phyloP scores from a whole-genome alignment of 2,329 filamentous ascomycete species.

The Phialemoniopsis sp. region DNA sequence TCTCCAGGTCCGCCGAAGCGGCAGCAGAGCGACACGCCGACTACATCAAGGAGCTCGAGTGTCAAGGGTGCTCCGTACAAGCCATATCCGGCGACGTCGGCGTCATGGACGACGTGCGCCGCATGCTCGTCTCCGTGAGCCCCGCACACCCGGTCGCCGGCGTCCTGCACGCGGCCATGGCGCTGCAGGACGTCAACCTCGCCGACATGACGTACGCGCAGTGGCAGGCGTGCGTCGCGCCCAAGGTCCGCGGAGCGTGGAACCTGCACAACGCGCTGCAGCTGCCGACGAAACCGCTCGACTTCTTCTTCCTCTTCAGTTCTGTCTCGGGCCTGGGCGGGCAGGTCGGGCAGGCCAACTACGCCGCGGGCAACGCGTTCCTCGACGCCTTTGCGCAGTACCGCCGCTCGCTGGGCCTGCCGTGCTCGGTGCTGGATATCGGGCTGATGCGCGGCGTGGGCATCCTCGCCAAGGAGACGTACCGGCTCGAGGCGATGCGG shows the following conservation, averaged over 20 bases:
- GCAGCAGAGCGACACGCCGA: constrained; percentile 7
- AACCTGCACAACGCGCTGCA: constrained; percentile 28
- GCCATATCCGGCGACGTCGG: constrained; percentile 12
- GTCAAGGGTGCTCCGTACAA: constrained; percentile 12
- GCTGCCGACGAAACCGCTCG: neutral
- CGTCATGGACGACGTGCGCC: constrained; percentile 7
- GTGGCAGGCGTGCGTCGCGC: constrained; percentile 27
- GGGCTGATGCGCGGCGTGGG: constrained; percentile 16
- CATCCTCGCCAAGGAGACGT: constrained; percentile 5
- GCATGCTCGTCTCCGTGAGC: constrained; percentile 7
- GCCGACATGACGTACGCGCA: constrained; percentile 20
- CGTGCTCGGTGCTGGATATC: constrained; percentile 25
- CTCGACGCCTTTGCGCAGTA: constrained; percentile 22
- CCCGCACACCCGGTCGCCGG: constrained; percentile 11
- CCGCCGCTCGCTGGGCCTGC: constrained; percentile 16
- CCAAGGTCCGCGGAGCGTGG: constrained; percentile 33
- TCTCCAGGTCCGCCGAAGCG: constrained; percentile 25
- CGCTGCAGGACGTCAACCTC: constrained; percentile 11
- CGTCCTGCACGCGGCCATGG: constrained; percentile 17
- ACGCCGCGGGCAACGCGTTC: constrained; percentile 25
- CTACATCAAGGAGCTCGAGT: constrained; percentile 13
- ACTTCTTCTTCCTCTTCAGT: constrained; percentile 8
- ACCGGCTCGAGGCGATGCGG: constrained; percentile 2
- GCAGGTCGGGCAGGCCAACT: constrained; percentile 20
- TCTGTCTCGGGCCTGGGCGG: constrained; percentile 8